These are phyloP conservation scores for Bimuria novae-zelandiae DNA, from an alignment of 2,329 filamentous ascomycete species.

Conservation along the genomic window DNA sequence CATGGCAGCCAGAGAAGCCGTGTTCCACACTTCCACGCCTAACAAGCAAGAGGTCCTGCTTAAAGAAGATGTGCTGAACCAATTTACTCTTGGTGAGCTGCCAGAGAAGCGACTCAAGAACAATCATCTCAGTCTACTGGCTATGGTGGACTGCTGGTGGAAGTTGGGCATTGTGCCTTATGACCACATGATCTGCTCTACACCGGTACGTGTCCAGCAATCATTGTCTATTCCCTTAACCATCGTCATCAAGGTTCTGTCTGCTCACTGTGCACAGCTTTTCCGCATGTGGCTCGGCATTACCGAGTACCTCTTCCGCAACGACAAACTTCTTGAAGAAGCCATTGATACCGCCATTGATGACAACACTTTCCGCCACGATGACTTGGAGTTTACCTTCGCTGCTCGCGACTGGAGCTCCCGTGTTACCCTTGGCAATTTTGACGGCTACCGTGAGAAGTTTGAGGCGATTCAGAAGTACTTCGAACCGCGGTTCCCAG, in stretches of 20 bases:
- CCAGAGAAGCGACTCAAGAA: constrained; percentile 75
- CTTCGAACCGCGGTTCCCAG: constrained; percentile 87
- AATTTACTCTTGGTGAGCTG: constrained; percentile 78
- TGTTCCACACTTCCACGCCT: constrained; percentile 39
- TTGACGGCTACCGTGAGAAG: constrained; percentile 88
- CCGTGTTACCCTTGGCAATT: constrained; percentile 87
- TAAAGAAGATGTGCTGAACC: constrained; percentile 80
- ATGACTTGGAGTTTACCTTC: constrained; percentile 97
- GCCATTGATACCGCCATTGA: constrained; percentile 83
- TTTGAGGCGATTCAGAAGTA: constrained; percentile 90
- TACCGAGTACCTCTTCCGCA: constrained; percentile 94
- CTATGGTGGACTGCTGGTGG: constrained; percentile 99
- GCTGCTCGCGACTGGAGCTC: constrained; percentile 95
- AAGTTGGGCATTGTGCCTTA: constrained; percentile 92
- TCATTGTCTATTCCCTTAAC: no score
- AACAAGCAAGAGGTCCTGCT: constrained; percentile 70
- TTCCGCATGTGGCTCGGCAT: constrained; percentile 97
- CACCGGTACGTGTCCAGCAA: constrained; percentile 77
- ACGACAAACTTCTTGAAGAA: constrained; percentile 78
- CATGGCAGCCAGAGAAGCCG: constrained; percentile 75
- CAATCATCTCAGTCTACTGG: constrained; percentile 89
- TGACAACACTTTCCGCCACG: constrained; percentile 89
- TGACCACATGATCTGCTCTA: constrained; percentile 99
- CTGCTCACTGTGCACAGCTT: constrained; percentile 53
- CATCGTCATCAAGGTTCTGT: not conserved